Evolutionary conservation across 2,329 filamentous ascomycete species (phyloP), one percentile per base, ranked within the genome.

Genomic region (Aspergillus alliaceus): DNA sequence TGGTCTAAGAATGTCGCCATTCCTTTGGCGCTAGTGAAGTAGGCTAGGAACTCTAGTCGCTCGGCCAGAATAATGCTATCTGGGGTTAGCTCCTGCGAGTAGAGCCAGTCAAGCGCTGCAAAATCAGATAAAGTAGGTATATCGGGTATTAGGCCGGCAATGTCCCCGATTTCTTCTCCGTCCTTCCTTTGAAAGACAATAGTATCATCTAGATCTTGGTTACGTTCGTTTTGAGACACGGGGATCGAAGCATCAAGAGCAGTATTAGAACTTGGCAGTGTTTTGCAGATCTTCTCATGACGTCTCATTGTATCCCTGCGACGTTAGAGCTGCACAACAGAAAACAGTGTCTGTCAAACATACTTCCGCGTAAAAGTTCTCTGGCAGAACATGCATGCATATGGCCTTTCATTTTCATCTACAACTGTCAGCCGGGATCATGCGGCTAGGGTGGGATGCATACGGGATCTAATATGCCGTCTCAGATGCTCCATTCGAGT

Each of bases 401-500:
- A 60, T 1, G 62, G 61, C 20, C 64, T 58, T 24, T 46, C 39
- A 25, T 61, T 59, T 2, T 56, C 52, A 42, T 67, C 65, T 66
- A 34, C 14, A 12, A 8, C 34, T 34, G 12, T 56, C 47, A 59
- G 55, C 2, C 22, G 29, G n/a, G 9, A 3, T 32, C 27, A 11
- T 20, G 12, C 6, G 24, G 27, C 25, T 8, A 51, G 2, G 24
- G 29, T 22, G 25, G 11, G 2, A 27, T 24, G 57, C 59, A 51
- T 54, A 67, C 65, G 65, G 11, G 64, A 65, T 14, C 58, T 55
- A 4, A 57, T 39, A 51, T 67, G 65, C 0, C 65, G 57, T 27
- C 60, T 59, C 6, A 67, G 53, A 59, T 67, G 65, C 34, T 67
- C 65, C 4, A 59, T 51, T 3, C 65, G 65, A 54, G 59, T 66